phyloP scores from a whole-genome alignment of 345 rosid genomes.

The Psidium guajava region DNA sequence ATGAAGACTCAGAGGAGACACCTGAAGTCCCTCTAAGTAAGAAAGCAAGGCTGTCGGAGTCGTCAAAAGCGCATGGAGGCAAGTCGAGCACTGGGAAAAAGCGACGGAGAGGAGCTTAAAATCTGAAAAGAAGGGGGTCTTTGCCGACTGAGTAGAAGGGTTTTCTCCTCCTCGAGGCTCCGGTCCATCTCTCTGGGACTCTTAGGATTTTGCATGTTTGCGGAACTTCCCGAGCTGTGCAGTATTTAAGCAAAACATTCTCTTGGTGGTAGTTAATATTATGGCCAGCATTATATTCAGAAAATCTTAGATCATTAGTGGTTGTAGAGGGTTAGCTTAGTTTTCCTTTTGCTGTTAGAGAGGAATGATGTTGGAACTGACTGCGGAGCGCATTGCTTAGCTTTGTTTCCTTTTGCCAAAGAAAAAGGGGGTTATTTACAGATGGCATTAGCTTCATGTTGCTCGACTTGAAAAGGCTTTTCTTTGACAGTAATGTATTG shows the following conservation, averaged over 20 bases:
- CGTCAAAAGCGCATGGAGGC: constrained; percentile 41
- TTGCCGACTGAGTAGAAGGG: background rate
- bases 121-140: background rate
- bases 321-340: background rate
- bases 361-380: background rate
- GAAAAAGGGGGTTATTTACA: background rate
- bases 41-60: constrained; percentile 24
- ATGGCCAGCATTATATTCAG: background rate
- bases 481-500: background rate
- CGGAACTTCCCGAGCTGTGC: background rate
- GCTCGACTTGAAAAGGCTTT: background rate
- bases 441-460: background rate
- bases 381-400: background rate
- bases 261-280: background rate
- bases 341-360: background rate
- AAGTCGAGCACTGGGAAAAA: constrained; percentile 45
- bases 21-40: constrained; percentile 2
- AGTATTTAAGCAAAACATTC: background rate
- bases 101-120: constrained; percentile 36
- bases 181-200: background rate
- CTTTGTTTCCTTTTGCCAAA: background rate
- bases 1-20: constrained; percentile 24
- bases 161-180: background rate
- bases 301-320: background rate
- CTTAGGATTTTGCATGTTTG: background rate